Conservation (phyloP, 768 basidiomycete species). For the Sporobolomyces pararoseus region DNA sequence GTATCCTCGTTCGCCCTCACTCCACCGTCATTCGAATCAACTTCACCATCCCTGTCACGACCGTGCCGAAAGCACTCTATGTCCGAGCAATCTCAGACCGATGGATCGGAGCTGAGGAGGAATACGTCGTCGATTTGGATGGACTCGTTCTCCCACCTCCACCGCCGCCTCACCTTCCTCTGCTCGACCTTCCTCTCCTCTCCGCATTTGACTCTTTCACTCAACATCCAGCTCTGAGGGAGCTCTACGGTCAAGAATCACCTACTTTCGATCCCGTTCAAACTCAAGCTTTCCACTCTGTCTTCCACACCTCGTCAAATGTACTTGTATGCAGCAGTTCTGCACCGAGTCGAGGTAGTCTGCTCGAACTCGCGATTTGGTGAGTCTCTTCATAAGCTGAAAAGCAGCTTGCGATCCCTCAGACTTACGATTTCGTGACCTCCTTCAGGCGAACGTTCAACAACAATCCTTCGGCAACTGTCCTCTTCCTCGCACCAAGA, state of each 20-base stretch:
- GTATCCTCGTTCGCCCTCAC: constrained; percentile 66
- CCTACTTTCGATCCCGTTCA: constrained; percentile 76
- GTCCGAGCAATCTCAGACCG: constrained; percentile 80
- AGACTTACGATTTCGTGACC: neutral
- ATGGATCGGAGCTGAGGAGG: constrained; percentile 89
- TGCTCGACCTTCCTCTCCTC: constrained; percentile 57
- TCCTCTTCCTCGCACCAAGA: constrained; percentile 48
- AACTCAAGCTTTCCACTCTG: constrained; percentile 80
- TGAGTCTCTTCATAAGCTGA: constrained; percentile 46
- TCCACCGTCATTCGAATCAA: constrained; percentile 63
- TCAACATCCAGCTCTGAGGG: constrained; percentile 56
- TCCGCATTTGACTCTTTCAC: constrained; percentile 74
- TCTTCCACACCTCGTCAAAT: constrained; percentile 65
- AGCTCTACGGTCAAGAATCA: constrained; percentile 55
- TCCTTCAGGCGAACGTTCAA: constrained; percentile 29
- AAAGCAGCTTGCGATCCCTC: neutral
- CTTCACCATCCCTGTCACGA: constrained; percentile 73
- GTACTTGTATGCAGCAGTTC: constrained; percentile 72
- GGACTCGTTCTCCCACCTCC: constrained; percentile 68
- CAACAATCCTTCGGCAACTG: constrained; percentile 38
- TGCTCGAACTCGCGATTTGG: constrained; percentile 71
- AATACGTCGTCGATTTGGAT: constrained; percentile 62
- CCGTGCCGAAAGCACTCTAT: constrained; percentile 63
- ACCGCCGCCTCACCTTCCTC: constrained; percentile 35
- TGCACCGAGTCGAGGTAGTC: constrained; percentile 71